These are phyloP conservation scores for Amesomyces nigricolor DNA, from an alignment of 2,329 filamentous ascomycete genomes.

Conservation along the genomic window DNA sequence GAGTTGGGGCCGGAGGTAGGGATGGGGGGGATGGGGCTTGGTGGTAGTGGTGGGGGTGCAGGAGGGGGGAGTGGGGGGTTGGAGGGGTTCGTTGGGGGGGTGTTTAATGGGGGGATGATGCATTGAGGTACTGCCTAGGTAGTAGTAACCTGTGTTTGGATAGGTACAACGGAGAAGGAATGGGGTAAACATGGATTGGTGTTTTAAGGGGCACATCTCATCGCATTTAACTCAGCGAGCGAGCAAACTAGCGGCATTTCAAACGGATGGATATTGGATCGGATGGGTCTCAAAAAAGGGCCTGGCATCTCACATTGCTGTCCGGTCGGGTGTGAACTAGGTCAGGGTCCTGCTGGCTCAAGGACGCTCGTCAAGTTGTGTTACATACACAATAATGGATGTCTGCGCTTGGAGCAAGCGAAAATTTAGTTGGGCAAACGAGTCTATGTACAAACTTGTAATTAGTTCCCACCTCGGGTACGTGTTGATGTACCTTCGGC, in stretches of 20 bases:
- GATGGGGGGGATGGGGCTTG: slow-evolving; percentile 35
- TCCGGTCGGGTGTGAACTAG: neutral
- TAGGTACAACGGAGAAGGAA: neutral
- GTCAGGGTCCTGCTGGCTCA: neutral
- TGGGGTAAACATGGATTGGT: neutral
- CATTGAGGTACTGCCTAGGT: slow-evolving; percentile 13
- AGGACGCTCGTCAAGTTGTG: neutral
- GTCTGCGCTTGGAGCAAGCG: too few species aligned
- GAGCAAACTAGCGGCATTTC: neutral
- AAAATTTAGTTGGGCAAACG: too few species aligned
- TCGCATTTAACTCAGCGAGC: neutral
- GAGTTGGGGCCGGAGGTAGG: slow-evolving; percentile 48
- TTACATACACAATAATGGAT: too few species aligned
- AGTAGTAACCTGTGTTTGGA: neutral
- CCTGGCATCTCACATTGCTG: neutral
- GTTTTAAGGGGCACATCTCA: neutral
- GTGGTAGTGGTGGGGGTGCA: slow-evolving; percentile 21
- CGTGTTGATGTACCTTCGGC: too few species aligned
- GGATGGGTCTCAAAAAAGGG: neutral
- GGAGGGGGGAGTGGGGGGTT: slow-evolving; percentile 36
- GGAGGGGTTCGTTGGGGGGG: slow-evolving; percentile 45
- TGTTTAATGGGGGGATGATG: slow-evolving; percentile 39
- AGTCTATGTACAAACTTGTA: too few species aligned
- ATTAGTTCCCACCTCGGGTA: too few species aligned
- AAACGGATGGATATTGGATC: neutral